Conservation (phyloP, 2,329 filamentous ascomycete genomes). For the Raffaelea deltoideospora region DNA sequence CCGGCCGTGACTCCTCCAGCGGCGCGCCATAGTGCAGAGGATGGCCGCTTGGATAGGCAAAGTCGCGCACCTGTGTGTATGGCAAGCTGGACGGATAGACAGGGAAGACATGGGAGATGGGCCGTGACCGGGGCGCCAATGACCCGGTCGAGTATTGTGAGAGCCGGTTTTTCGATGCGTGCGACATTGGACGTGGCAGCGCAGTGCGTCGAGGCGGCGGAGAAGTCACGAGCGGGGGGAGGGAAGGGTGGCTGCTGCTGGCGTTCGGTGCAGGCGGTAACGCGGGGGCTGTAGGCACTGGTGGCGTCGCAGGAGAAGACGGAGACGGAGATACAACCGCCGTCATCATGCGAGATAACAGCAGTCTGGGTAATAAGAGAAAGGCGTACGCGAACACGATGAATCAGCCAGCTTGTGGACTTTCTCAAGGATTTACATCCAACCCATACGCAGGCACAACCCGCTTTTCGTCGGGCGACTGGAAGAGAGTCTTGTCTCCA, state of each 20-base stretch:
- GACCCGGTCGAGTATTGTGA: slow-evolving; percentile 72
- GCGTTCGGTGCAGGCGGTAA: slow-evolving; percentile 23
- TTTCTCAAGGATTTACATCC: too few species aligned
- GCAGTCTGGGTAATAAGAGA: neutral
- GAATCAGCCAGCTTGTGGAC: too few species aligned
- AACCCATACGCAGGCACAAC: too few species aligned
- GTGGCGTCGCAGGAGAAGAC: slow-evolving; percentile 34
- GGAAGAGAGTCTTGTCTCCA: too few species aligned
- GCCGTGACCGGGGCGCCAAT: slow-evolving; percentile 54
- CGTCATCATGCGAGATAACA: slow-evolving; percentile 20
- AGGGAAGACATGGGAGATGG: slow-evolving; percentile 67
- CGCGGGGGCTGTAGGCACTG: slow-evolving; percentile 30
- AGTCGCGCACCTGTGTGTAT: slow-evolving; percentile 89
- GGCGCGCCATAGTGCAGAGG: slow-evolving; percentile 91
- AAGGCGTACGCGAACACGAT: too few species aligned
- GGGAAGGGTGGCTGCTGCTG: slow-evolving; percentile 36
- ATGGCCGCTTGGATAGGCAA: slow-evolving; percentile 72
- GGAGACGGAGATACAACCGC: slow-evolving; percentile 42
- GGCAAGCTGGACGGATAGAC: slow-evolving; percentile 71
- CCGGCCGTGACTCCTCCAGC: slow-evolving; percentile 52
- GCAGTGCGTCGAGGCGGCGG: slow-evolving; percentile 41
- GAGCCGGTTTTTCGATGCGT: slow-evolving; percentile 65
- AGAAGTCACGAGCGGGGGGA: slow-evolving; percentile 43
- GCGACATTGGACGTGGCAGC: slow-evolving; percentile 53
- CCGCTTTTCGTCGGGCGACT: too few species aligned